A percentile compares a stretch with the other conserved stretches of the same genome.
Conservation (phyloP, 441 rosid species). For the Populus hybrid region DNA sequence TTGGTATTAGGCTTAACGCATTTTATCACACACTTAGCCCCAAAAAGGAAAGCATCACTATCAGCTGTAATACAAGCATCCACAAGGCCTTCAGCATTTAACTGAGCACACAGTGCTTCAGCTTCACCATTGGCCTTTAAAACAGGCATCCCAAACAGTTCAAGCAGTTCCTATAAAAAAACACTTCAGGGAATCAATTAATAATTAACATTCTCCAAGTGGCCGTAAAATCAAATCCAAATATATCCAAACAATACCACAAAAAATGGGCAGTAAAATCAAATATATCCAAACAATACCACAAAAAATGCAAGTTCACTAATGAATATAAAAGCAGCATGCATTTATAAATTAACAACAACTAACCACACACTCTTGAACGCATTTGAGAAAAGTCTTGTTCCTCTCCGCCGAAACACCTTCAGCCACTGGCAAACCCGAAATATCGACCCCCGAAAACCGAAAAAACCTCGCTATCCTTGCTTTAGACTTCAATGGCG, state of each 20-base stretch:
- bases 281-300: not conserved
- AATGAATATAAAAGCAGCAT: not conserved
- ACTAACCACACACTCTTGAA: slow-evolving; percentile 75
- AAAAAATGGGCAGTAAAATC: not conserved
- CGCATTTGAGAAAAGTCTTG: slow-evolving; percentile 48
- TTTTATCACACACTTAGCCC: slow-evolving; percentile 80
- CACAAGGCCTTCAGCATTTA: slow-evolving; percentile 68
- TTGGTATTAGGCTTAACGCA: slow-evolving; percentile 64
- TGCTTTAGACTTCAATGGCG: slow-evolving; percentile 67
- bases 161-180: slow-evolving; percentile 57
- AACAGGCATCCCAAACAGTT: slow-evolving; percentile 80
- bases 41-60: slow-evolving; percentile 89
- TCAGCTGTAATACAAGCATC: slow-evolving; percentile 92
- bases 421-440: slow-evolving; percentile 33
- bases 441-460: slow-evolving; percentile 48
- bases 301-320: not conserved
- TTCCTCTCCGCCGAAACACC: slow-evolving; percentile 72
- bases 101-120: slow-evolving; percentile 86
- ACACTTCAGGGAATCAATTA: not conserved
- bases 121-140: slow-evolving; percentile 81
- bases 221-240: not conserved
- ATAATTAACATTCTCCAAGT: not conserved
- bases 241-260: not conserved
- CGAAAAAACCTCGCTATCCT: slow-evolving; percentile 60
- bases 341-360: not conserved